Evolutionary conservation across 2,329 filamentous ascomycete species (phyloP).

Genomic region (Xylaria sp.): DNA sequence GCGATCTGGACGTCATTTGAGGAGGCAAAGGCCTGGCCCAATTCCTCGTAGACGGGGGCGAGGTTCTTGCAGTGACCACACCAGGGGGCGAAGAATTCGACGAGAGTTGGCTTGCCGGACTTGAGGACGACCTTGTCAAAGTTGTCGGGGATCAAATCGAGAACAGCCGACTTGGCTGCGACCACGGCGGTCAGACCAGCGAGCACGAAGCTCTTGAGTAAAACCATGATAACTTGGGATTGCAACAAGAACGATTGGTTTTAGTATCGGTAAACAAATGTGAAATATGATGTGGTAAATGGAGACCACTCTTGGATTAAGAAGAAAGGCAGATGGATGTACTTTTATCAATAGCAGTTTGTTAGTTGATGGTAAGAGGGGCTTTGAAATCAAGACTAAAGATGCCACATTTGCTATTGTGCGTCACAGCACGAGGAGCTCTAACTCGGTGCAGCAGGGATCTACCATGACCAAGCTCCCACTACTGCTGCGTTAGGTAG

Average conservation of each 20-base stretch:
- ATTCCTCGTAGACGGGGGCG: slow-evolving; percentile 92
- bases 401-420: slow-evolving; percentile 34
- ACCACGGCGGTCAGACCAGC: slow-evolving; percentile 60
- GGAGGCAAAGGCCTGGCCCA: slow-evolving; percentile 75
- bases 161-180: slow-evolving; percentile 78
- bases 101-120: slow-evolving; percentile 91
- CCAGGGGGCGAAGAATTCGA: slow-evolving; percentile 99
- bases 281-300: slow-evolving; percentile 6
- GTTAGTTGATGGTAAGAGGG: slow-evolving; percentile 17
- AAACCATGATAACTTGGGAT: slow-evolving; percentile 49
- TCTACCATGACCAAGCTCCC: too few relatives aligned
- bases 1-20: slow-evolving; percentile 80
- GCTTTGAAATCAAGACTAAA: slow-evolving; percentile 33
- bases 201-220: slow-evolving; percentile 66
- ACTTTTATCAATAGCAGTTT: neutral
- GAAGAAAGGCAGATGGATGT: neutral
- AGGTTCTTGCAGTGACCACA: slow-evolving; percentile 99
- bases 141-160: slow-evolving; percentile 88
- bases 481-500: neutral
- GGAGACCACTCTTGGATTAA: neutral
- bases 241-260: slow-evolving; percentile 13
- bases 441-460: slow-evolving; percentile 24
- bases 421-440: slow-evolving; percentile 23
- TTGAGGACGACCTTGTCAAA: slow-evolving; percentile 90
- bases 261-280: neutral